These are phyloP conservation scores for Mycena crocata DNA, from an alignment of 768 basidiomycete species.

Conservation along the genomic window DNA sequence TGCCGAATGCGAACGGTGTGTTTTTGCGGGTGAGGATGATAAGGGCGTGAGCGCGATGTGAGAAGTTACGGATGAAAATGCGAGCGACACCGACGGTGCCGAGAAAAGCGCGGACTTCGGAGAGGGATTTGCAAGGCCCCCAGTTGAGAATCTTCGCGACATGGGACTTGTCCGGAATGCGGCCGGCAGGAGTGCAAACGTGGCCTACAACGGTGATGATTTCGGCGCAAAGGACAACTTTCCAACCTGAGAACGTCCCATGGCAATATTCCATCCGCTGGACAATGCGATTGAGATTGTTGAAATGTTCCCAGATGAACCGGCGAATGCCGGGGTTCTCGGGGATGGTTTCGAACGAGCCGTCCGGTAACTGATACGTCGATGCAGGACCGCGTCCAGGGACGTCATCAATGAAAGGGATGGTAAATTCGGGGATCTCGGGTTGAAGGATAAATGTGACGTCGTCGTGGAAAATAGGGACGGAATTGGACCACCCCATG, in stretches of 20 bases:
- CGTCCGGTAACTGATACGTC: background rate
- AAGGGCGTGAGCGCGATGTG: constrained; percentile 37
- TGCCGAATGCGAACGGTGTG: constrained; percentile 43
- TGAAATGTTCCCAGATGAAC: constrained; percentile 52
- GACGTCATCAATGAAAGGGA: constrained; percentile 29
- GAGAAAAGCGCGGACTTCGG: constrained; percentile 42
- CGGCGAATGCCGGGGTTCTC: constrained; percentile 43
- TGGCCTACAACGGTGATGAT: constrained; percentile 47
- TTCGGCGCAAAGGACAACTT: constrained; percentile 32
- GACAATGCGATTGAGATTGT: constrained; percentile 47
- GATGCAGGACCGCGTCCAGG: constrained; percentile 19
- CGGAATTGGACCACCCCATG: constrained; percentile 44
- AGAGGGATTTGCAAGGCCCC: constrained; percentile 23
- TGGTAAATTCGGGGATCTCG: constrained; percentile 22
- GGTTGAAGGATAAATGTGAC: constrained; percentile 13
- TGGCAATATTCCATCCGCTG: constrained; percentile 44
- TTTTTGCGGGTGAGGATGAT: constrained; percentile 42
- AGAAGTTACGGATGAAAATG: constrained; percentile 47
- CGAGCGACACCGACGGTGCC: constrained; percentile 42
- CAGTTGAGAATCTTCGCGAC: constrained; percentile 41
- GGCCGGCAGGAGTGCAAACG: constrained; percentile 47
- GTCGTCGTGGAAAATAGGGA: constrained; percentile 10
- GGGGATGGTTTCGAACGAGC: constrained; percentile 32
- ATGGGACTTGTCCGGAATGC: constrained; percentile 37
- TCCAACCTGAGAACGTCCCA: constrained; percentile 41